Percentiles rank a stretch among this genome's conserved stretches.
Evolutionary conservation across 2,329 filamentous ascomycete species (phyloP).

Genomic region (Fusarium hostae): DNA sequence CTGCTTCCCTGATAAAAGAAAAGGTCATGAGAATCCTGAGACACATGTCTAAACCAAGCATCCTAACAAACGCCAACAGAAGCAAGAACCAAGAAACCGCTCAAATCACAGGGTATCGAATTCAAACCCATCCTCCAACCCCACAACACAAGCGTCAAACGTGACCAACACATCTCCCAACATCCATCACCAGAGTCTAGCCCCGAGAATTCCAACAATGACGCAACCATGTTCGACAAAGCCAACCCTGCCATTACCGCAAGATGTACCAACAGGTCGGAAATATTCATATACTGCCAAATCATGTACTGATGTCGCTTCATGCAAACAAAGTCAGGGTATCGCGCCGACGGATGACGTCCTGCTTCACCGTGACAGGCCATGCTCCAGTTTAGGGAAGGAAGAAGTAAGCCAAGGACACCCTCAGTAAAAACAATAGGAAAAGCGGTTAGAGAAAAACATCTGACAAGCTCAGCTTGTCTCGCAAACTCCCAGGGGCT

Average conservation of each 20-base stretch:
- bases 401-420: constrained; percentile 3
- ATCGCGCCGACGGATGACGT: constrained; percentile 41
- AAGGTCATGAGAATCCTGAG: constrained; percentile 35
- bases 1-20: constrained; percentile 17
- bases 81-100: constrained; percentile 11
- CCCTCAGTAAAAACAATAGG: constrained; percentile 12
- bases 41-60: constrained; percentile 38
- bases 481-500: background rate
- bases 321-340: constrained; percentile 40
- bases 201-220: constrained; percentile 11
- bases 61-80: constrained; percentile 27
- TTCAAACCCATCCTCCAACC: constrained; percentile 37
- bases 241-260: background rate
- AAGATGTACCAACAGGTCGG: background rate
- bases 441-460: constrained; percentile 7
- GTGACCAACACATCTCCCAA: constrained; percentile 22
- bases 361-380: constrained; percentile 16
- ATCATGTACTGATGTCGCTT: background rate
- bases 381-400: constrained; percentile 3
- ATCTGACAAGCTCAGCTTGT: constrained; percentile 27
- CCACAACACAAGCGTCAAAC: constrained; percentile 15
- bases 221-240: constrained; percentile 1
- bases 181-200: constrained; percentile 4
- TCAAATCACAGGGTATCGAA: constrained; percentile 42
- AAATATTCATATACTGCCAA: background rate